These are phyloP conservation scores for Fusarium acutatum DNA, from an alignment of 2,329 filamentous ascomycete species.

Conservation along the genomic window DNA sequence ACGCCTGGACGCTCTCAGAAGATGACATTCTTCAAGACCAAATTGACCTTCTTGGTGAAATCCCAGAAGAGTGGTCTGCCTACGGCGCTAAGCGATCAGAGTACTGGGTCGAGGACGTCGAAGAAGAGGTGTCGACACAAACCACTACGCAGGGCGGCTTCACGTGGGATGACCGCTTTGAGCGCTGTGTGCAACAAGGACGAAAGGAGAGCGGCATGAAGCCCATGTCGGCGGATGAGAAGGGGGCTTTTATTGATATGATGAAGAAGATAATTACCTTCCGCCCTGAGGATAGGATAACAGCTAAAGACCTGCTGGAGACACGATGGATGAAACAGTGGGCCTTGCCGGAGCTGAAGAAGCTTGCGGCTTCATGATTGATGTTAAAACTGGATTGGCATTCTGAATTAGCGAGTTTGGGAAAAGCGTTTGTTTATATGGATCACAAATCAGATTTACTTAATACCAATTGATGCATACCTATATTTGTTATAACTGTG, in stretches of 20 bases:
- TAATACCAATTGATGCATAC: constrained; percentile 2
- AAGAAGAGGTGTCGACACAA: constrained; percentile 4
- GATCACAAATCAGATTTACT: background rate
- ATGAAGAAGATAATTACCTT: constrained; percentile 33
- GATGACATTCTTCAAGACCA: constrained; percentile 33
- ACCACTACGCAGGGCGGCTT: background rate
- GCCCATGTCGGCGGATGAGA: constrained; percentile 26
- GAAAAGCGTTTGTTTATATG: background rate
- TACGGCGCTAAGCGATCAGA: constrained; percentile 21
- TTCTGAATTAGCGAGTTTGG: constrained; percentile 25
- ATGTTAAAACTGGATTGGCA: background rate
- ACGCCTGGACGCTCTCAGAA: constrained; percentile 30
- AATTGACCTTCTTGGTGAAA: constrained; percentile 29
- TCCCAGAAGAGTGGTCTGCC: constrained; percentile 29
- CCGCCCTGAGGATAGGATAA: constrained; percentile 20
- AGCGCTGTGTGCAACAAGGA: constrained; percentile 29
- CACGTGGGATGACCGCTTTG: constrained; percentile 27
- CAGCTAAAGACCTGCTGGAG: constrained; percentile 24
- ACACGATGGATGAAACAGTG: constrained; percentile 33
- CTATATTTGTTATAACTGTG: background rate
- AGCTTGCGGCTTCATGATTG: constrained; percentile 3
- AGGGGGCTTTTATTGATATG: constrained; percentile 30
- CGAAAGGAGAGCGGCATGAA: constrained; percentile 27
- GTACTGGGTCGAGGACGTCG: constrained; percentile 23
- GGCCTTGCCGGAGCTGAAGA: constrained; percentile 31